Base-by-base conservation (phyloP, 192 early-diverging fungal genomes). In the Coemansia sp. region DNA sequence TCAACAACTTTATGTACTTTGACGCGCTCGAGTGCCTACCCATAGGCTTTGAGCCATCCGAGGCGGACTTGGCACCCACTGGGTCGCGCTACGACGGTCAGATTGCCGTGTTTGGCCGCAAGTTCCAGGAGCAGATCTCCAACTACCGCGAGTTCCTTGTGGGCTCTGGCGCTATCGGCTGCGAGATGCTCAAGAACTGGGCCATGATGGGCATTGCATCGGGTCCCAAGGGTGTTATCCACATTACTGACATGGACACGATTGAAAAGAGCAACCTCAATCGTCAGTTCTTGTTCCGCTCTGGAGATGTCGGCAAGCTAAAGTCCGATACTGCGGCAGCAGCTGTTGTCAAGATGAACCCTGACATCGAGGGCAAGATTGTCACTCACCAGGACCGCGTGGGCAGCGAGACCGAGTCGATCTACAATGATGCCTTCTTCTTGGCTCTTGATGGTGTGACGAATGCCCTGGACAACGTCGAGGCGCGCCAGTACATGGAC, bases 171-270 rank as follows among this genome's bases (percentile, higher is more conserved):
- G 98, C 97, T 7, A 98, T 99, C 79, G 98, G 98, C 48, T 99
- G 98, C 83, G 98, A 99, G 81, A 97, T 99, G 95, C 86, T 99
- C 39, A 99, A 99, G 86, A 98, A 98, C 84, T 98, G 95, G 95
- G 95, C 97, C 33, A 90, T 99, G 87, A 93, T 93, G 88, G 93
- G 93, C 36, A 75, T 94, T 40, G 92, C 91, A 36, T 88, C 92
- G 17, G 97, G 96, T 35, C 85, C 89, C 37, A 78, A 90, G 27
- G 93, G 98, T 29, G 84, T 85, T 21, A 88, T 98, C 51, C 89
- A 87, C 76, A 80, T 99, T 54, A 99, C 97, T 7, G 98, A 99
- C 74, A 99, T 99, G 98, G 98, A 99, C 78, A 97, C 97, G 8
- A 99, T 99, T 59, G 98, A 99, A 66, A 99, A 98, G 87, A 92